These are phyloP conservation scores for Mycena metata DNA, from an alignment of 768 basidiomycete genomes.

Conservation along the genomic window DNA sequence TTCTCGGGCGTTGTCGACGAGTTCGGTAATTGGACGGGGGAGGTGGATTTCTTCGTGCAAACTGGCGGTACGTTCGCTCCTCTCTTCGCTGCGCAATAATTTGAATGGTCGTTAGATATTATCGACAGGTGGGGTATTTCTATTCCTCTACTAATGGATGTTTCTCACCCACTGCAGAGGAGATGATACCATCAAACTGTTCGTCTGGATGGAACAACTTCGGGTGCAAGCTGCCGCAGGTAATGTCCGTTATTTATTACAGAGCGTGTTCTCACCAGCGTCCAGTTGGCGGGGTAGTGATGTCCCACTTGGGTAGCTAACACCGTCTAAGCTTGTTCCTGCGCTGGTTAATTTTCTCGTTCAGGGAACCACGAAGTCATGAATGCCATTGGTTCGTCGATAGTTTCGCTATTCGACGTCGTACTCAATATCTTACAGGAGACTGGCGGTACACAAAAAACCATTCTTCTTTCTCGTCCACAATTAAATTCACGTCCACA, in stretches of 20 bases:
- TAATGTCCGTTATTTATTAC: too few relatives aligned
- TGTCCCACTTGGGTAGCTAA: constrained; percentile 72
- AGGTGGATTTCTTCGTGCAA: constrained; percentile 90
- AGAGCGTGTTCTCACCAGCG: too few relatives aligned
- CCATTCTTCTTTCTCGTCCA: not conserved
- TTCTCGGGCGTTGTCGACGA: constrained; percentile 80
- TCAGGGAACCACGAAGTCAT: constrained; percentile 94
- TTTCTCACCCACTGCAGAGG: constrained; percentile 63
- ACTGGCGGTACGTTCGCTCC: constrained; percentile 64
- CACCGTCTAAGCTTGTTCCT: not conserved
- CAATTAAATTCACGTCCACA: constrained; percentile 42
- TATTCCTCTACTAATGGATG: constrained; percentile 8
- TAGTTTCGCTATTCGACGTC: constrained; percentile 11
- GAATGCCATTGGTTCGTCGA: constrained; percentile 80
- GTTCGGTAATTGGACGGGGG: constrained; percentile 83
- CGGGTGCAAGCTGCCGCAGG: constrained; percentile 75
- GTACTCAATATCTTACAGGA: constrained; percentile 56
- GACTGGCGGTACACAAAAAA: constrained; percentile 79
- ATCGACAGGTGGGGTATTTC: constrained; percentile 79
- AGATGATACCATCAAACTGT: constrained; percentile 90
- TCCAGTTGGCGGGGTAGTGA: constrained; percentile 73
- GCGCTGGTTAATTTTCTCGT: constrained; percentile 3
- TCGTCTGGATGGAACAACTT: constrained; percentile 86
- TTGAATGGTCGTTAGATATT: constrained; percentile 74
- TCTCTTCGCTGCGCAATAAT: not conserved